Conservation (phyloP, 2,329 filamentous ascomycete species). For the Colletotrichum gigasporum region DNA sequence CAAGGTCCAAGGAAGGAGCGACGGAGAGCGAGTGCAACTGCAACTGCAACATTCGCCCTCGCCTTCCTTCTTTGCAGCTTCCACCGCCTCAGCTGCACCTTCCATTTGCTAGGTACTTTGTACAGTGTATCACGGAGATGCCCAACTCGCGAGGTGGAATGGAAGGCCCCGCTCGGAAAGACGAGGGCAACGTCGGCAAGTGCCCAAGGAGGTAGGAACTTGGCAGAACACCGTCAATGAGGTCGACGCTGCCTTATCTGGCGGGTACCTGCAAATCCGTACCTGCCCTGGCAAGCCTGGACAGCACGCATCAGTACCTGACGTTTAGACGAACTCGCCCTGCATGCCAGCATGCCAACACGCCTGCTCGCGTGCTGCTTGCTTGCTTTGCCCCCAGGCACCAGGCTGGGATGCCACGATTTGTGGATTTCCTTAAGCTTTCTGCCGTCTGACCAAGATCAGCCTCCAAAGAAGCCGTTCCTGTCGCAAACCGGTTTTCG, state of each 20-base stretch:
- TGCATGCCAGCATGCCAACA: background rate
- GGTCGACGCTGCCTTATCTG: slow-evolving; percentile 1
- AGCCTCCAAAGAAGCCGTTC: slow-evolving; percentile 22
- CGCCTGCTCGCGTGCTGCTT: no score
- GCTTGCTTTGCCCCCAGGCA: background rate
- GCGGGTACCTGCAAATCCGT: background rate
- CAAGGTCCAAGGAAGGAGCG: background rate
- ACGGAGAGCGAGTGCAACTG: background rate
- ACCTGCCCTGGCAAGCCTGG: background rate
- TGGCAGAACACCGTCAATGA: slow-evolving; percentile 10
- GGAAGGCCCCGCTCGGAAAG: slow-evolving; percentile 2
- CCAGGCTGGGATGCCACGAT: background rate
- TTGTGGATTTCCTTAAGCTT: slow-evolving; percentile 21
- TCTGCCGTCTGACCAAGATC: slow-evolving; percentile 26
- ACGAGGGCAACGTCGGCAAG: background rate
- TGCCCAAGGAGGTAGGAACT: background rate
- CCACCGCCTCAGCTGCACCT: no score
- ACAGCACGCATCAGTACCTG: no score
- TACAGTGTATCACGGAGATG: no score
- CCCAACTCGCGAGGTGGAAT: no score
- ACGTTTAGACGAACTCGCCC: background rate
- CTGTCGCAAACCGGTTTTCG: slow-evolving; percentile 33
- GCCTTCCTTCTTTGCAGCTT: background rate
- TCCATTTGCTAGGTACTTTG: no score
- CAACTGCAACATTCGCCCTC: background rate